Evolutionary conservation across 164 flowering plant genomes (phyloP).

Genomic region (Santalum album): DNA sequence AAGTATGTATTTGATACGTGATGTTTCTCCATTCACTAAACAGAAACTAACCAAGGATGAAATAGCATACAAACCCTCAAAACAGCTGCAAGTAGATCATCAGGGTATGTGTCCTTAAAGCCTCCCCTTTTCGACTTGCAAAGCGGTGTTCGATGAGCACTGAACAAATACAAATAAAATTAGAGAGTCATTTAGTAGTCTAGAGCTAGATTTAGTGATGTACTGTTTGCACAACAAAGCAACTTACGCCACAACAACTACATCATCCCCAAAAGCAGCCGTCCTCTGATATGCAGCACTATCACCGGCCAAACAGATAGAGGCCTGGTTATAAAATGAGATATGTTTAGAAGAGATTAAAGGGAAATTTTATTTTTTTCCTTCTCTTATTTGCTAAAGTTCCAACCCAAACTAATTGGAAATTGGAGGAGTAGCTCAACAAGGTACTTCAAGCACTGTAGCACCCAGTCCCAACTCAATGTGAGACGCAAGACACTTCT

Average conservation of each 20-base stretch:
- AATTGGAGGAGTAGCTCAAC: background rate
- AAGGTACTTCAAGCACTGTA: background rate
- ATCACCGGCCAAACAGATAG: conserved; percentile 73
- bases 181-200: background rate
- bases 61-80: no score
- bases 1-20: no score
- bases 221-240: background rate
- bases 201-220: background rate
- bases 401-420: background rate
- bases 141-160: conserved; percentile 65
- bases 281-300: conserved; percentile 62
- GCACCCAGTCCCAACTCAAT: background rate
- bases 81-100: conserved; percentile 28
- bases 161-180: conserved; percentile 12
- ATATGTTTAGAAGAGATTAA: background rate
- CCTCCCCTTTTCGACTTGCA: conserved; percentile 94
- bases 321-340: conserved; percentile 38
- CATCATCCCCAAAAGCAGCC: conserved; percentile 76
- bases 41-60: no score
- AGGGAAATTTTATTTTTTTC: background rate
- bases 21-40: no score
- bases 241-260: conserved; percentile 93
- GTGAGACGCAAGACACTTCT: background rate
- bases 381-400: no score
- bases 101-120: conserved; percentile 81